These are phyloP conservation scores for Microsporum audouinii DNA, from an alignment of 2,329 filamentous ascomycete genomes.

Conservation along the genomic window DNA sequence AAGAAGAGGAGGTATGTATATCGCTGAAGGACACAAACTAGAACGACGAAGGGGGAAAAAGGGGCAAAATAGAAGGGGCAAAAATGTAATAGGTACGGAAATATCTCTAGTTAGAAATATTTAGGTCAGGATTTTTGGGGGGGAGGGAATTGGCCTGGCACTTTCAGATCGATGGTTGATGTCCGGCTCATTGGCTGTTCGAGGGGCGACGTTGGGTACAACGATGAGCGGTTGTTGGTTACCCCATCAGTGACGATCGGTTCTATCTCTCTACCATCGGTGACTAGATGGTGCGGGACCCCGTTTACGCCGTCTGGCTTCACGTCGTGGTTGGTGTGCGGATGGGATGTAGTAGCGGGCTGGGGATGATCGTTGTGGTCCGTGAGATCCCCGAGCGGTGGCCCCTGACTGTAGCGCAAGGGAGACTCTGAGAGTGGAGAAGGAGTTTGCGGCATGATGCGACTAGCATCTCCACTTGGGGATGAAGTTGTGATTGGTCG, in stretches of 20 bases:
- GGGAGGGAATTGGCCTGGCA: slow-evolving; percentile 55
- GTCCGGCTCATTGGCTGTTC: slow-evolving; percentile 29
- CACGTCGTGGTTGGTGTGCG: neutral
- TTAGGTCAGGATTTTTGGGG: neutral
- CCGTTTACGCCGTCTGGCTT: neutral
- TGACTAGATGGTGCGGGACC: neutral
- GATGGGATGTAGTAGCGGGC: neutral
- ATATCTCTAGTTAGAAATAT: neutral
- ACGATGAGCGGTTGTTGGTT: neutral
- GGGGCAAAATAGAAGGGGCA: too few relatives aligned
- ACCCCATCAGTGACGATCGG: neutral
- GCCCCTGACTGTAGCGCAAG: neutral
- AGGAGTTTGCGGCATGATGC: neutral
- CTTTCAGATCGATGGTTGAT: slow-evolving; percentile 53
- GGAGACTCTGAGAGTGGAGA: neutral
- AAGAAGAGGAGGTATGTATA: neutral
- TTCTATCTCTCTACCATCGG: neutral
- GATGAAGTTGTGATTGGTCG: neutral
- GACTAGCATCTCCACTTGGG: neutral
- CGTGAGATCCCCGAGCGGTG: neutral
- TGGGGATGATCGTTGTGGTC: neutral
- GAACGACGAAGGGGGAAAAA: too few relatives aligned
- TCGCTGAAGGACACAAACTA: neutral
- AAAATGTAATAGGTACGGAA: too few relatives aligned
- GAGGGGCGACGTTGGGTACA: neutral